Evolutionary conservation across 108 stramenopile species (phyloP).

Genomic region (Stephanodiscus minutulus): DNA sequence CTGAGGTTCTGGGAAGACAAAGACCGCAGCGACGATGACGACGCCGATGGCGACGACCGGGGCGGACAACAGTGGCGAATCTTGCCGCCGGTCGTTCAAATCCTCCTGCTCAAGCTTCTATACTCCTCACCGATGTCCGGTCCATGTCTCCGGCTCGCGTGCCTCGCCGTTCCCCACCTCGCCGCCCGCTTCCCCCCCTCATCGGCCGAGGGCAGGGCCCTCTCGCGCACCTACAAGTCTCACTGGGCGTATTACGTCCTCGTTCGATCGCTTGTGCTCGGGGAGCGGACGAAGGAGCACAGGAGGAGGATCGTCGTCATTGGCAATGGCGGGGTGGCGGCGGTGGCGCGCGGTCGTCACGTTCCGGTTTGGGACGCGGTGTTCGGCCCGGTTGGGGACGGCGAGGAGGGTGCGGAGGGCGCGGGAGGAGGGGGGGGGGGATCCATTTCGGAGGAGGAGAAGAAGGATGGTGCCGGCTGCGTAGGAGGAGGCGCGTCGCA

Average conservation of each 20-base stretch:
- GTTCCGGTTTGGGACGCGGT: conserved; percentile 56
- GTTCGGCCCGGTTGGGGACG: neutral
- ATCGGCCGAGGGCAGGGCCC: conserved; percentile 28
- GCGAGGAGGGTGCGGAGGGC: neutral
- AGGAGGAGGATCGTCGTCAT: conserved; percentile 6
- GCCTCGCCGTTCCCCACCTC: conserved; percentile 41
- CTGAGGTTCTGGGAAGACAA: conserved; percentile 47
- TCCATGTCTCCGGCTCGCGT: conserved; percentile 43
- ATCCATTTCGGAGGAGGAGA: neutral
- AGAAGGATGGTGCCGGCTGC: neutral
- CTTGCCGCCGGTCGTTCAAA: conserved; percentile 43
- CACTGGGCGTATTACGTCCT: conserved; percentile 63
- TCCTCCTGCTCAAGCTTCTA: conserved; percentile 55
- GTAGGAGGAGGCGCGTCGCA: neutral
- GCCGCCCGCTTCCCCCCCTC: conserved; percentile 20
- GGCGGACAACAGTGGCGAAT: conserved; percentile 1
- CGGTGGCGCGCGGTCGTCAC: conserved; percentile 18
- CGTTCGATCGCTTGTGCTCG: conserved; percentile 52
- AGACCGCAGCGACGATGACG: neutral
- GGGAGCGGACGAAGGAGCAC: conserved; percentile 53
- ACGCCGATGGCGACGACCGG: neutral
- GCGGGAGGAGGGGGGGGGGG: neutral
- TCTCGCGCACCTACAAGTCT: conserved; percentile 50
- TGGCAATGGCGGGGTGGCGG: no score
- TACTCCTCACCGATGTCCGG: conserved; percentile 47